A percentile compares a stretch with the other conserved stretches of the same genome.
Conservation (phyloP, 176 grass and related monocot genomes). For the Neostapfia colusana region DNA sequence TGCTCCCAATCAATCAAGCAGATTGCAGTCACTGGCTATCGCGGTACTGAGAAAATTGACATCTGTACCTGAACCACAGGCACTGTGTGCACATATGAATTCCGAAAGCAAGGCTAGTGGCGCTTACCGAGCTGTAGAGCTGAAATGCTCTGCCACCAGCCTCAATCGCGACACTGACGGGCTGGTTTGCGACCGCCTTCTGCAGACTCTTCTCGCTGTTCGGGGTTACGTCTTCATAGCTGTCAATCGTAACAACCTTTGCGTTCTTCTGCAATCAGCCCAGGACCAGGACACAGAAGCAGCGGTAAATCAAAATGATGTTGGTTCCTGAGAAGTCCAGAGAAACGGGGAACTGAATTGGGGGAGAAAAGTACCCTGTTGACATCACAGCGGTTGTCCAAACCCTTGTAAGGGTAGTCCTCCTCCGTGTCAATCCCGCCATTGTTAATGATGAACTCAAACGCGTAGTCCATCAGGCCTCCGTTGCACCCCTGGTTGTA, state of each 20-base stretch:
- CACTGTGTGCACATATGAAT: neutral
- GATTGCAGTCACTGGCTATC: neutral
- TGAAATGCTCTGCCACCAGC: slow-evolving; percentile 70
- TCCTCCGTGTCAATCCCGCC: slow-evolving; percentile 65
- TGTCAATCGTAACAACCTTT: slow-evolving; percentile 66
- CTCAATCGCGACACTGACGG: slow-evolving; percentile 81
- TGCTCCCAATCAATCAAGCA: neutral
- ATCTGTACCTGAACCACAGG: neutral
- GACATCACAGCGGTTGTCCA: slow-evolving; percentile 51
- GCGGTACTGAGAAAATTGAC: neutral
- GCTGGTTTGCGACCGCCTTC: slow-evolving; percentile 78
- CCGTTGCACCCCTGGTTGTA: slow-evolving; percentile 91
- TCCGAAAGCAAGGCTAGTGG: neutral
- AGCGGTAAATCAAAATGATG: neutral
- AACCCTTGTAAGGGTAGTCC: slow-evolving; percentile 72
- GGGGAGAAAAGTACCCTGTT: slow-evolving; percentile 47
- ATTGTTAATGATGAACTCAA: slow-evolving; percentile 81
- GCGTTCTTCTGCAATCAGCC: slow-evolving; percentile 66
- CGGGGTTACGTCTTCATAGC: slow-evolving; percentile 68
- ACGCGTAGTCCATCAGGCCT: slow-evolving; percentile 87
- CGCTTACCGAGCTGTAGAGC: slow-evolving; percentile 65
- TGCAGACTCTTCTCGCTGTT: slow-evolving; percentile 64
- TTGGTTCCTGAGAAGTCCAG: neutral
- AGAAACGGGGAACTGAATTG: neutral
- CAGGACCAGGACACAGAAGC: neutral